phyloP scores from a whole-genome alignment of 306 rosid species.

The Comarum palustre region DNA sequence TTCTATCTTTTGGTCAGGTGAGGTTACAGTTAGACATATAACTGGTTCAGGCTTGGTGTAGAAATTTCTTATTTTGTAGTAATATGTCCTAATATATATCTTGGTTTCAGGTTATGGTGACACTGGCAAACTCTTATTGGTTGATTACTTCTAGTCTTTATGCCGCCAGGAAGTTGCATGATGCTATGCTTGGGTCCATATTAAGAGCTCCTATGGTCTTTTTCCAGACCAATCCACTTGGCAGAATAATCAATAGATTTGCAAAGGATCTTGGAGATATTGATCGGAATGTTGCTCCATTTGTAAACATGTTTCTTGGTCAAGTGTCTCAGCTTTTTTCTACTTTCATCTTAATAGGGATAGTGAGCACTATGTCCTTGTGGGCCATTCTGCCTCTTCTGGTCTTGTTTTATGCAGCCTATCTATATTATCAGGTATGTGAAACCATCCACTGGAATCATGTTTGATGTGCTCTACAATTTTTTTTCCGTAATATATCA shows the following conservation, averaged over 20 bases:
- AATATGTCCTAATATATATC: background rate
- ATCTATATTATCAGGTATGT: slow-evolving; percentile 81
- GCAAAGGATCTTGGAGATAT: slow-evolving; percentile 95
- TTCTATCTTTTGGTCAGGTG: slow-evolving; percentile 81
- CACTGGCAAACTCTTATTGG: slow-evolving; percentile 75
- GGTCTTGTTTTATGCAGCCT: slow-evolving; percentile 77
- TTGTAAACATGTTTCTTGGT: slow-evolving; percentile 72
- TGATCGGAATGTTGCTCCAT: slow-evolving; percentile 78
- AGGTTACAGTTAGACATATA: slow-evolving; percentile 4
- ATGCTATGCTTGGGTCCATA: slow-evolving; percentile 81
- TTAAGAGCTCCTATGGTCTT: slow-evolving; percentile 89
- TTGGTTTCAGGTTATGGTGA: slow-evolving; percentile 65
- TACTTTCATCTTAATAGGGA: slow-evolving; percentile 83
- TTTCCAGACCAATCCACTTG: slow-evolving; percentile 90
- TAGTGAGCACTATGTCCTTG: slow-evolving; percentile 88
- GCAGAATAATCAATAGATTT: slow-evolving; percentile 83
- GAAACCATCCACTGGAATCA: slow-evolving; percentile 2
- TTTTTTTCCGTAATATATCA: background rate
- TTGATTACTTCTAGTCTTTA: slow-evolving; percentile 71
- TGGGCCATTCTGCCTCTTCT: slow-evolving; percentile 95
- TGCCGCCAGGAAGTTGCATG: slow-evolving; percentile 83
- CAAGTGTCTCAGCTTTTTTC: slow-evolving; percentile 77
- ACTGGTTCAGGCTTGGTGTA: slow-evolving; percentile 21
- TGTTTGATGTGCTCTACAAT: background rate
- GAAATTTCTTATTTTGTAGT: slow-evolving; percentile 35